Evolutionary conservation across 1,284 basidiomycete genomes (phyloP).

Genomic region (Puccinia polysora): DNA sequence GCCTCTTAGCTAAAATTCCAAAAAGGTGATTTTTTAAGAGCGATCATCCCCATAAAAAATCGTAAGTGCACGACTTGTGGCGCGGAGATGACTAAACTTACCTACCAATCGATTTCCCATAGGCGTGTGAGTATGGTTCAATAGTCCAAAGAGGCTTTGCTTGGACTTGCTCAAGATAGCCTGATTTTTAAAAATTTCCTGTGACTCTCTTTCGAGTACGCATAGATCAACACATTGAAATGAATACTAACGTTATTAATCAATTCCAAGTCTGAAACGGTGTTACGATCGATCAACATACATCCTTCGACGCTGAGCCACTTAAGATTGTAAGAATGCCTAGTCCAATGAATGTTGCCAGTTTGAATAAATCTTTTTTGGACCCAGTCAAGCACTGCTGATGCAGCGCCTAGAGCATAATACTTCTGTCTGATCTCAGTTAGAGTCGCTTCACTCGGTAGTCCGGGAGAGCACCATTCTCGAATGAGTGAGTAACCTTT

Average conservation of each 20-base stretch:
- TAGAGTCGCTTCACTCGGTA: conserved; percentile 28
- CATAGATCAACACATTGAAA: neutral
- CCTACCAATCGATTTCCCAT: conserved; percentile 41
- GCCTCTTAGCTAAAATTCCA: conserved; percentile 24
- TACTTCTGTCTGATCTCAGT: conserved; percentile 32
- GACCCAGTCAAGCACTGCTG: conserved; percentile 39
- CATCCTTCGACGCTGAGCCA: conserved; percentile 42
- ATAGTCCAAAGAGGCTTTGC: conserved; percentile 27
- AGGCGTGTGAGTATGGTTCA: conserved; percentile 37
- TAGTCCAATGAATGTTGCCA: conserved; percentile 23
- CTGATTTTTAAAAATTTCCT: neutral
- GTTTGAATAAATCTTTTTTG: conserved; percentile 27
- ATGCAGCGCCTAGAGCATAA: conserved; percentile 41
- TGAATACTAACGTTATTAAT: conserved; percentile 38
- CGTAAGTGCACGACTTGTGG: neutral
- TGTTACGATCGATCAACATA: conserved; percentile 41
- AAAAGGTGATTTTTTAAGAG: too few relatives aligned
- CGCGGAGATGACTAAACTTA: neutral
- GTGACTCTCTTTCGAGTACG: neutral
- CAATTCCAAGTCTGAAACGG: conserved; percentile 32
- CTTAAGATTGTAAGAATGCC: conserved; percentile 30
- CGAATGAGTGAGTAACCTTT: conserved; percentile 13
- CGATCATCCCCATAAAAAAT: too few relatives aligned
- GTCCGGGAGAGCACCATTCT: conserved; percentile 18
- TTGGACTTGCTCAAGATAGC: conserved; percentile 33